A percentile compares a stretch with the other conserved stretches of the same genome.
Evolutionary conservation across 306 rosid genomes (phyloP).

Genomic region (Prosopis cineraria): DNA sequence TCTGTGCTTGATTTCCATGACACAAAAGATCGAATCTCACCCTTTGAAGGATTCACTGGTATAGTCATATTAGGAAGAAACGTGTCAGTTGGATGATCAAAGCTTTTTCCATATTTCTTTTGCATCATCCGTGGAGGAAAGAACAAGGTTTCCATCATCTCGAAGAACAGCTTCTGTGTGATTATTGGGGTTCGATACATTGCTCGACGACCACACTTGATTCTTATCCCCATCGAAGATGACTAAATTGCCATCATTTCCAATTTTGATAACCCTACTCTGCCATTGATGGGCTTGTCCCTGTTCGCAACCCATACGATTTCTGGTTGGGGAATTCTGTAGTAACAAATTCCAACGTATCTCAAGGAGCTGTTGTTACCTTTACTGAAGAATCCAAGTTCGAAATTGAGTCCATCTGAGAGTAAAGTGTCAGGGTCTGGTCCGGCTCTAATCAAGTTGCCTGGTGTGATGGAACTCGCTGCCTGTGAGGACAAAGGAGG

Average conservation of each 20-base stretch:
- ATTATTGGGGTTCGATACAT: conserved; percentile 4
- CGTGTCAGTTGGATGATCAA: conserved; percentile 55
- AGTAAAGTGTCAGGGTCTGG: conserved; percentile 31
- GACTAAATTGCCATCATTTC: conserved; percentile 47
- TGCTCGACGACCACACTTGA: conserved; percentile 53
- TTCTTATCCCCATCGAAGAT: conserved; percentile 41
- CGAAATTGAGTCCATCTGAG: conserved; percentile 39
- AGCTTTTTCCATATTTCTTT: conserved; percentile 53
- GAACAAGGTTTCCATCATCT: conserved; percentile 49
- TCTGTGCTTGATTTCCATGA: conserved; percentile 67
- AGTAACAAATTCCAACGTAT: conserved; percentile 69
- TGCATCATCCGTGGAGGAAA: background rate
- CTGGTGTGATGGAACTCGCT: conserved; percentile 38
- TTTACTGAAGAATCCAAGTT: conserved; percentile 66
- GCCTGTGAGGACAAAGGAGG: conserved; percentile 54
- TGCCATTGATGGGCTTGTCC: conserved; percentile 42
- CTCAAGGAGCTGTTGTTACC: conserved; percentile 37
- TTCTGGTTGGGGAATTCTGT: conserved; percentile 5
- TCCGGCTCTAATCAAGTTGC: conserved; percentile 29
- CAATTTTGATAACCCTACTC: conserved; percentile 40
- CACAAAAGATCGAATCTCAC: conserved; percentile 38
- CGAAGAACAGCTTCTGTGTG: conserved; percentile 37
- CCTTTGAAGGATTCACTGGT: conserved; percentile 2
- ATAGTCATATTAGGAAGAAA: conserved; percentile 65
- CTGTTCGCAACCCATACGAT: conserved; percentile 71